These are phyloP conservation scores for Leucocoprinus birnbaumii DNA, from an alignment of 768 basidiomycete species.

Conservation along the genomic window DNA sequence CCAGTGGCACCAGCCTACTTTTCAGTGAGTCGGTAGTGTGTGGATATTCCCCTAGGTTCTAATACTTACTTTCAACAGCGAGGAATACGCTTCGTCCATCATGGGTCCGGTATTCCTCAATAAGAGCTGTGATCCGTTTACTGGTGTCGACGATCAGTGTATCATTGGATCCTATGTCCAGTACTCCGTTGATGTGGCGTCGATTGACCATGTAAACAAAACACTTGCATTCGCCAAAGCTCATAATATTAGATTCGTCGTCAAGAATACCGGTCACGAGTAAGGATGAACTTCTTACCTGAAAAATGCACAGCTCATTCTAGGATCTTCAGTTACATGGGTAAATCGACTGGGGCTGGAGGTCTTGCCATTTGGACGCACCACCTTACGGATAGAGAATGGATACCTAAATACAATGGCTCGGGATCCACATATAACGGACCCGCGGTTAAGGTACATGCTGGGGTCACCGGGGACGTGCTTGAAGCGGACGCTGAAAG, in stretches of 20 bases:
- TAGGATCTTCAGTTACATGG: conserved; percentile 15
- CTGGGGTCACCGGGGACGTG: conserved; percentile 17
- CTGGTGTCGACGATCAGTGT: conserved; percentile 12
- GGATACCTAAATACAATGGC: conserved; percentile 15
- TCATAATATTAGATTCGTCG: conserved; percentile 20
- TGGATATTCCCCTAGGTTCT: no score
- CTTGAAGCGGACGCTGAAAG: conserved; percentile 13
- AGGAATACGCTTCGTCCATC: conserved; percentile 5
- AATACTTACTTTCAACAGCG: neutral
- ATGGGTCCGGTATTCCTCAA: conserved; percentile 13
- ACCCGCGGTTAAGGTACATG: conserved; percentile 19
- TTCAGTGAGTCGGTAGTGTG: conserved; percentile 1
- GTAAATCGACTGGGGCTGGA: conserved; percentile 20
- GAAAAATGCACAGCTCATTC: neutral
- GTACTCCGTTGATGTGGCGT: conserved; percentile 19
- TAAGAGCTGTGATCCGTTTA: conserved; percentile 18
- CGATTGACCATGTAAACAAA: conserved; percentile 17
- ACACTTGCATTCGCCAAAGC: conserved; percentile 20
- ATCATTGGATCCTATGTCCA: conserved; percentile 11
- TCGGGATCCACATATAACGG: conserved; percentile 12
- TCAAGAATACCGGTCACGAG: conserved; percentile 23
- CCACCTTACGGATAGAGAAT: conserved; percentile 15
- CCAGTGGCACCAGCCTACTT: conserved; percentile 2
- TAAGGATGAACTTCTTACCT: neutral
- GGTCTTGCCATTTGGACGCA: conserved; percentile 20